Percentiles rank a stretch among this genome's conserved stretches.
Evolutionary conservation across 176 grass and related monocot species (phyloP).

Genomic region (Bolboschoenus planiculmis): DNA sequence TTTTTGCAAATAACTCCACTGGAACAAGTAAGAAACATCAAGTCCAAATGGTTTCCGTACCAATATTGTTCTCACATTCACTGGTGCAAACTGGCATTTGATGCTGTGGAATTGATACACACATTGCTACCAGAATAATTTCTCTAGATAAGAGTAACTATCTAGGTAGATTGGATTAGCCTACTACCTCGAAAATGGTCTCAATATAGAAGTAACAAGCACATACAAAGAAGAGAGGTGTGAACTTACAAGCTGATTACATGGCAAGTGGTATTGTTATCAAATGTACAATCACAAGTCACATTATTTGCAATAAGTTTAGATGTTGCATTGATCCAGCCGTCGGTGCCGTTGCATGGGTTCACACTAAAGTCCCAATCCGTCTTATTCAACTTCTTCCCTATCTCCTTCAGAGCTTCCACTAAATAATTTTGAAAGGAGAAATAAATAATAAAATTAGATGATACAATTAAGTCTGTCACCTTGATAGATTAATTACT

Average conservation of each 20-base stretch:
- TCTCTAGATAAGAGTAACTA: neutral
- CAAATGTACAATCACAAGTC: conserved; percentile 59
- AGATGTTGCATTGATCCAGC: conserved; percentile 29
- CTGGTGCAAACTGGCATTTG: neutral
- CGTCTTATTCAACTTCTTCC: conserved; percentile 46
- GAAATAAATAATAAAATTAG: conserved; percentile 11
- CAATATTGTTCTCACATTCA: neutral
- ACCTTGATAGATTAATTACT: neutral
- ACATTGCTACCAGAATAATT: neutral
- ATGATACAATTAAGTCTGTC: neutral
- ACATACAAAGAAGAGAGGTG: neutral
- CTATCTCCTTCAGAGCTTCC: conserved; percentile 63
- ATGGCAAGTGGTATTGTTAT: conserved; percentile 53
- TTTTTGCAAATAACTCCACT: neutral
- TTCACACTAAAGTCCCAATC: conserved; percentile 70
- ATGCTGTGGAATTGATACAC: neutral
- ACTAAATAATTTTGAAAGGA: conserved; percentile 43
- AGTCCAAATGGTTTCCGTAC: neutral
- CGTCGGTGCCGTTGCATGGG: conserved; percentile 42
- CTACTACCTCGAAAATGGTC: neutral
- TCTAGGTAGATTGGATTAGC: neutral
- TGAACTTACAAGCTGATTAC: conserved; percentile 55
- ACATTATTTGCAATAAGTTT: conserved; percentile 35
- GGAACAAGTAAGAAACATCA: neutral
- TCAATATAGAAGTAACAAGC: neutral